These are phyloP conservation scores for Oropetium thomaeum DNA, from an alignment of 176 grass and related monocot species.

Conservation along the genomic window DNA sequence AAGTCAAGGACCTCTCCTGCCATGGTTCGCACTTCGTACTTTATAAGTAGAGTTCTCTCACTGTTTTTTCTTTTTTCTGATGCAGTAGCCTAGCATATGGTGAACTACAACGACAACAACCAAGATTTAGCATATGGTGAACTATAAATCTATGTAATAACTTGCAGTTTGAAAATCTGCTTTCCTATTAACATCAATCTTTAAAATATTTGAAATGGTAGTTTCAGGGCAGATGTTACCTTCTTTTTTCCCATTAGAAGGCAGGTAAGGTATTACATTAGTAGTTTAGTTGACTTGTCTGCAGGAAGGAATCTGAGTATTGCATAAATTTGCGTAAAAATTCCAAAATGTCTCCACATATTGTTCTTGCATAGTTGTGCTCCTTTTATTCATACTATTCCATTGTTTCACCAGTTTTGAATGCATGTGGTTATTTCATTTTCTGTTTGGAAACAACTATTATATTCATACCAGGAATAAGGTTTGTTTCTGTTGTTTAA, in stretches of 20 bases:
- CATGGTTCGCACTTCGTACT: slow-evolving; percentile 51
- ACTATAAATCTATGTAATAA: slow-evolving; percentile 7
- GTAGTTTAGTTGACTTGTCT: slow-evolving; percentile 3
- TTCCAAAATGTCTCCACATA: background rate
- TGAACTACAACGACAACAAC: slow-evolving; percentile 1
- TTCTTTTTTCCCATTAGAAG: no score
- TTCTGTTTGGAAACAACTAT: background rate
- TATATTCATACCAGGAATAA: background rate
- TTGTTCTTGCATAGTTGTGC: background rate
- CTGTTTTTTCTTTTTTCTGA: background rate
- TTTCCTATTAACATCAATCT: slow-evolving; percentile 14
- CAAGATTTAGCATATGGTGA: no score
- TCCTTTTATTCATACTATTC: slow-evolving; percentile 9
- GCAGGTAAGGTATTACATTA: no score
- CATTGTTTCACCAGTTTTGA: background rate
- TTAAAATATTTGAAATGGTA: background rate
- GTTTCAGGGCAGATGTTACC: slow-evolving; percentile 4
- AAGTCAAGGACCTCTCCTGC: slow-evolving; percentile 63
- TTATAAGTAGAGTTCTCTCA: background rate
- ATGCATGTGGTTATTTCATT: background rate
- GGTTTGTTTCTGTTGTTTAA: background rate
- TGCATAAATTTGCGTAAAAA: background rate
- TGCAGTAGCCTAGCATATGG: background rate
- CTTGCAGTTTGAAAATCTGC: background rate
- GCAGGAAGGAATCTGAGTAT: background rate